Conservation (phyloP, 2,329 filamentous ascomycete species). For the Talaromyces rugulosus region DNA sequence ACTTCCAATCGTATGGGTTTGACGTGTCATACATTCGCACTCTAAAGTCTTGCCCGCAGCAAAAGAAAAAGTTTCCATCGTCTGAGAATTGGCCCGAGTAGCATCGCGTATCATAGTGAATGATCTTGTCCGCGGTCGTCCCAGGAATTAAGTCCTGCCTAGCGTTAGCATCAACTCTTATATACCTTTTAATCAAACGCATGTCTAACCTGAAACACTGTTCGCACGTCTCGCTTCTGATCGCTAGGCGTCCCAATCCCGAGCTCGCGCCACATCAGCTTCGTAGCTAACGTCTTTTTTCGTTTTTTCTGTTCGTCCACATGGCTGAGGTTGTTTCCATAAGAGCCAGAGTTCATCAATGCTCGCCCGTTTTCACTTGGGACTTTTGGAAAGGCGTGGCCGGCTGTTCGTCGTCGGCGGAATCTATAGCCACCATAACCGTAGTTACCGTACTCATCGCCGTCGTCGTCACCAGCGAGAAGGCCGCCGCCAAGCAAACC, state of each 20-base stretch:
- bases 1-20: conserved; percentile 90
- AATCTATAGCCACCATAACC: conserved; percentile 7
- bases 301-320: conserved; percentile 50
- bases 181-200: conserved; percentile 9
- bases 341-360: conserved; percentile 77
- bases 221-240: conserved; percentile 57
- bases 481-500: conserved; percentile 22
- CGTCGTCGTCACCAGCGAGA: conserved; percentile 30
- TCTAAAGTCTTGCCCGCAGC: conserved; percentile 84
- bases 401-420: conserved; percentile 28
- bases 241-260: conserved; percentile 60
- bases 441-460: conserved; percentile 21
- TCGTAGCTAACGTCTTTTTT: conserved; percentile 58
- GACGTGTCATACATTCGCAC: conserved; percentile 97
- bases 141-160: conserved; percentile 70
- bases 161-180: not conserved
- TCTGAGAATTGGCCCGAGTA: conserved; percentile 97
- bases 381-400: conserved; percentile 69
- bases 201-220: conserved; percentile 62
- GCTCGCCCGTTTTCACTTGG: conserved; percentile 72
- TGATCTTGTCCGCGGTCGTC: conserved; percentile 74
- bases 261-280: conserved; percentile 77
- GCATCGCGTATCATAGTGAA: conserved; percentile 79
- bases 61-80: conserved; percentile 96
- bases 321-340: conserved; percentile 65